Evolutionary conservation across 176 grass and related monocot species (phyloP), one percentile per base, ranked within the genome.

Genomic region (Bolboschoenus planiculmis): DNA sequence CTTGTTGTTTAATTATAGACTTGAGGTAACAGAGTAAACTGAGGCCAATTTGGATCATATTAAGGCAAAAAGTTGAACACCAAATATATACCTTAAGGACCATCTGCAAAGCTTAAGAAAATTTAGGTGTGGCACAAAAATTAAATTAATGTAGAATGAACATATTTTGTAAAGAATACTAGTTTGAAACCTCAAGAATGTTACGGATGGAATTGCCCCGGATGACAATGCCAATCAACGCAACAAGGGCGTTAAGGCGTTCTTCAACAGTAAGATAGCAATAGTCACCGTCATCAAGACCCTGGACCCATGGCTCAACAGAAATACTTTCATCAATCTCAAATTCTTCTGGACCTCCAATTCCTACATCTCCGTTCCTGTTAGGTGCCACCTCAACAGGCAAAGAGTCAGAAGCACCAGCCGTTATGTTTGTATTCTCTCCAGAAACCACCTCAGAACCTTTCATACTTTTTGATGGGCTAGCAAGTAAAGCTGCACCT

Each of bases 181-280:
- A 40, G 55, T 27, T 61, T 23, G 5, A 81, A 61, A 89, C 88
- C 84, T 90, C 88, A 47, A 90, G 88, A 72, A 90, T 72, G 40
- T 61, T 30, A 56, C 84, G 88, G 31, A 99, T 91, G 33, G 83
- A 95, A 79, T 99, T 99, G 78, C 96, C 96, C 90, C 92, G 90
- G 0, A 65, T 93, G 76, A 93, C 89, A 78, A 99, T 87, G 47
- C 92, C 87, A 74, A 95, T 87, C 59, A 99, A 57, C 56, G 96
- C 86, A 78, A 99, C 91, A 65, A 99, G 84, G 15, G 96, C 96
- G 78, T 78, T 90, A 48, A 99, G 86, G 21, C 92, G 90, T 83
- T 99, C 96, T 24, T 99, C 89, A n/a, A 99, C 92, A 55, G 90
- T 93, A 58, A 99, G 85, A 85, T 99, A 89, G 51, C 83, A 95